Evolutionary conservation across 768 basidiomycete species (phyloP).

Genomic region (Psilocybe azurescens): DNA sequence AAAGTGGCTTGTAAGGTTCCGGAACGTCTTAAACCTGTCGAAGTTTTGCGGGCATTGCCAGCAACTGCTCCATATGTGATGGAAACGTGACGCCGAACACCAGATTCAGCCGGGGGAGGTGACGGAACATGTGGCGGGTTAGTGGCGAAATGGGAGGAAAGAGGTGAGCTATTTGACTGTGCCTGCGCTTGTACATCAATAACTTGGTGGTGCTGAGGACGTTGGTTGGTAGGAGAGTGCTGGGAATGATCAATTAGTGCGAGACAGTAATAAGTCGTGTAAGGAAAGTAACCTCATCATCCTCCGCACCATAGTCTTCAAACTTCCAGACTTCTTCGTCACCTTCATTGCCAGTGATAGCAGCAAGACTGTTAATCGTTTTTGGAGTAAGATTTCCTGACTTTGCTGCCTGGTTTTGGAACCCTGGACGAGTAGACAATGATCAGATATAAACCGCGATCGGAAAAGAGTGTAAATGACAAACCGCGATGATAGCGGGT

Average conservation of each 20-base stretch:
- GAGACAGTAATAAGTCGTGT: slow-evolving; percentile 14
- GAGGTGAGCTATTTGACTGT: slow-evolving; percentile 53
- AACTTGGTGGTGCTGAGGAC: slow-evolving; percentile 49
- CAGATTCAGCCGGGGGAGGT: slow-evolving; percentile 71
- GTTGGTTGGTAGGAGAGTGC: slow-evolving; percentile 32
- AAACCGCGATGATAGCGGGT: slow-evolving; percentile 80
- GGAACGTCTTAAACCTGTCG: slow-evolving; percentile 68
- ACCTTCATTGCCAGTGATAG: slow-evolving; percentile 86
- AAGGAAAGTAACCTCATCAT: slow-evolving; percentile 61
- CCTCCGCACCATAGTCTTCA: slow-evolving; percentile 58
- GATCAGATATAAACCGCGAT: slow-evolving; percentile 26
- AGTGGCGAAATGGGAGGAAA: slow-evolving; percentile 64
- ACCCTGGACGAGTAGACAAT: slow-evolving; percentile 42
- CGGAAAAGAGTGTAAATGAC: slow-evolving; percentile 26
- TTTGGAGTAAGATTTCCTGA: slow-evolving; percentile 71
- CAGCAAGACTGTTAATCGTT: slow-evolving; percentile 80
- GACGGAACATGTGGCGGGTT: slow-evolving; percentile 58
- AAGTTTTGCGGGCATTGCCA: slow-evolving; percentile 54
- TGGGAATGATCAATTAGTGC: slow-evolving; percentile 15
- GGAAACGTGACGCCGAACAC: slow-evolving; percentile 81
- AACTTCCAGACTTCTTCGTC: slow-evolving; percentile 90
- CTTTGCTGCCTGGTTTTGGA: slow-evolving; percentile 56
- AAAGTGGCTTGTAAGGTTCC: slow-evolving; percentile 73
- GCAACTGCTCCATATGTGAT: slow-evolving; percentile 72
- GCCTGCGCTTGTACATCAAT: slow-evolving; percentile 49